Evolutionary conservation across 2,329 filamentous ascomycete genomes (phyloP).

Genomic region (Alternaria gansuensis): DNA sequence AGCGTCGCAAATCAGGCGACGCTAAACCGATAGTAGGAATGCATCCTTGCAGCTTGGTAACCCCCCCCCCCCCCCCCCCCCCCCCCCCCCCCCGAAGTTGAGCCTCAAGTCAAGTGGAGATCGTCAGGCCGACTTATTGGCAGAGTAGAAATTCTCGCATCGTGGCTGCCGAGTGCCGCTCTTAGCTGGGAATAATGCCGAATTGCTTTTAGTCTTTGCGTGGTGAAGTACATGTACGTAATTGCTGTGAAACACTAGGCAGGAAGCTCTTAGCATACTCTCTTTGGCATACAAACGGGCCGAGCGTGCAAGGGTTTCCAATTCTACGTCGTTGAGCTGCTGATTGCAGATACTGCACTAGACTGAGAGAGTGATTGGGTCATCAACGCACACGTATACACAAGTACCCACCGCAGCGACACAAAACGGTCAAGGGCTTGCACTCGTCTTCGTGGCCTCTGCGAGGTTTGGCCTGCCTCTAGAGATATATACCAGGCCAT

Average conservation of each 20-base stretch:
- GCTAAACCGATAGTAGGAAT: slow-evolving; percentile 13
- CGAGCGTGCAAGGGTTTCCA: background rate
- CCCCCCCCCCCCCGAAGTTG: slow-evolving; percentile 22
- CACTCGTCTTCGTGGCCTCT: background rate
- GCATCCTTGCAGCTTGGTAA: slow-evolving; percentile 11
- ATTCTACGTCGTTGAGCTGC: background rate
- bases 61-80: slow-evolving; percentile 6
- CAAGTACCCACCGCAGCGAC: background rate
- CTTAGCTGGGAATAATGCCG: slow-evolving; percentile 5
- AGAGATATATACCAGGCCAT: too few species aligned
- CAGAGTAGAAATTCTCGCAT: background rate
- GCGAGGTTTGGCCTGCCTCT: background rate
- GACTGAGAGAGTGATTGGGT: background rate
- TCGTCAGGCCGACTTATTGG: slow-evolving; percentile 11
- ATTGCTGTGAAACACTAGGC: slow-evolving; percentile 5
- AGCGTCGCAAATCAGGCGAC: slow-evolving; percentile 8
- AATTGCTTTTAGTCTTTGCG: background rate
- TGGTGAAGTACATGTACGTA: background rate
- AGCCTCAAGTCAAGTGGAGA: slow-evolving; percentile 12
- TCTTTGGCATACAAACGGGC: background rate
- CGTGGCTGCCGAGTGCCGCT: background rate
- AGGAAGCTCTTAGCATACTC: background rate
- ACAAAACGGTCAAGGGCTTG: background rate
- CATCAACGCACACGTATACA: background rate
- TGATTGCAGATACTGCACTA: background rate